phyloP scores from a whole-genome alignment of 2,329 filamentous ascomycete genomes.

The Sclerotiophoma versabilis region DNA sequence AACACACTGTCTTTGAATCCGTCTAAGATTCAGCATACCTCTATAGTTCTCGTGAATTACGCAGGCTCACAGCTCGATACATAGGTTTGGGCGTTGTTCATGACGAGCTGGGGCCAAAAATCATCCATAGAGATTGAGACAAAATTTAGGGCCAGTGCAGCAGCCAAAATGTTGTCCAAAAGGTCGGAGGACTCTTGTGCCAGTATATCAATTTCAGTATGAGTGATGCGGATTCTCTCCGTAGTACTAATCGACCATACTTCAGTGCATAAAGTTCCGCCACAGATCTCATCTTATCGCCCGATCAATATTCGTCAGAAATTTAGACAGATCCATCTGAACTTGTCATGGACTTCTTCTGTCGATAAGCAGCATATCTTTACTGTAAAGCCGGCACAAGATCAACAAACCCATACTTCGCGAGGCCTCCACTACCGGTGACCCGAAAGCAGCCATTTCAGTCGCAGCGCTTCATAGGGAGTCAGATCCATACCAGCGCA shows the following conservation, averaged over 20 bases:
- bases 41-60: slow-evolving; percentile 23
- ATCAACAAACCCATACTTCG: slow-evolving; percentile 3
- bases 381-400: slow-evolving; percentile 12
- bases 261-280: slow-evolving; percentile 39
- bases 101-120: slow-evolving; percentile 34
- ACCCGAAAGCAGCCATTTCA: slow-evolving; percentile 34
- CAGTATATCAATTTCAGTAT: slow-evolving; percentile 44
- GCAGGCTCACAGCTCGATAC: slow-evolving; percentile 29
- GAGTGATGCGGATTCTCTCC: slow-evolving; percentile 33
- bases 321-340: not conserved
- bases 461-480: slow-evolving; percentile 18
- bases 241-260: slow-evolving; percentile 42
- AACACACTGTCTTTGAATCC: slow-evolving; percentile 43
- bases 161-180: slow-evolving; percentile 41
- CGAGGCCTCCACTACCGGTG: slow-evolving; percentile 33
- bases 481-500: slow-evolving; percentile 29
- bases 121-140: slow-evolving; percentile 22
- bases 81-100: slow-evolving; percentile 31
- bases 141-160: slow-evolving; percentile 35
- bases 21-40: slow-evolving; percentile 37
- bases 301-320: slow-evolving; percentile 22
- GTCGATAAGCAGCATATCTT: slow-evolving; percentile 34
- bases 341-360: slow-evolving; percentile 28
- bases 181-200: slow-evolving; percentile 40
- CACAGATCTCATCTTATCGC: slow-evolving; percentile 34